Evolutionary conservation across 441 rosid species (phyloP).

Genomic region (Omphalea diandra): DNA sequence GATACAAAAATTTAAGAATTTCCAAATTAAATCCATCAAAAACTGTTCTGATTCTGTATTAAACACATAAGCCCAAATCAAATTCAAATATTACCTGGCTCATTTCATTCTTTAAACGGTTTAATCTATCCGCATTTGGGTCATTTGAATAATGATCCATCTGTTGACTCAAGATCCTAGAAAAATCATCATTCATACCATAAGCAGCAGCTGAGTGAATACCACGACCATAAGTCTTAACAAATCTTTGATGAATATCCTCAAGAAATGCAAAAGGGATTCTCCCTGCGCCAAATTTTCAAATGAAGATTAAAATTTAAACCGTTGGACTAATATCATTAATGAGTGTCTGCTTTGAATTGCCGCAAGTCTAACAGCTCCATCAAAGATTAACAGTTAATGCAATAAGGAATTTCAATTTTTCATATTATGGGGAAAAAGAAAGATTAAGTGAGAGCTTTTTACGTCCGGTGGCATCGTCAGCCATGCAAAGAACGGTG

Average conservation of each 20-base stretch:
- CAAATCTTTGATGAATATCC: conserved; percentile 94
- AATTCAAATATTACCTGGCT: conserved; percentile 60
- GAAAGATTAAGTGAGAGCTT: neutral
- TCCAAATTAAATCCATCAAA: too few species aligned
- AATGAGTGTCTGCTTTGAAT: too few species aligned
- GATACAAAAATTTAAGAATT: too few species aligned
- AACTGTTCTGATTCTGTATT: too few species aligned
- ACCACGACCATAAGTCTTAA: conserved; percentile 72
- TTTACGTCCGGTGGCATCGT: conserved; percentile 65
- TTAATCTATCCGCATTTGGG: conserved; percentile 85
- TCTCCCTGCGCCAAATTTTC: conserved; percentile 46
- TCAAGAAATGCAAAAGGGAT: conserved; percentile 93
- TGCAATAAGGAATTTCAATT: too few species aligned
- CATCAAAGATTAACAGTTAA: too few species aligned
- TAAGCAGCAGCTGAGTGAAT: conserved; percentile 81
- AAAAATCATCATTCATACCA: conserved; percentile 92
- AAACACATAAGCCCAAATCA: too few species aligned
- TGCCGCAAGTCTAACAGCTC: too few species aligned
- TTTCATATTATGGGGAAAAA: too few species aligned
- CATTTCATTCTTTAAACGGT: conserved; percentile 91
- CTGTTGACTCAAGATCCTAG: conserved; percentile 87
- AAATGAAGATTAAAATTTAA: too few species aligned
- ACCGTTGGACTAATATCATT: too few species aligned
- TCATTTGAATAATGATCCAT: conserved; percentile 79
- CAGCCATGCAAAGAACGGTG: conserved; percentile 86